phyloP scores from a whole-genome alignment of 2,329 filamentous ascomycete species.

The Hortaea werneckii region DNA sequence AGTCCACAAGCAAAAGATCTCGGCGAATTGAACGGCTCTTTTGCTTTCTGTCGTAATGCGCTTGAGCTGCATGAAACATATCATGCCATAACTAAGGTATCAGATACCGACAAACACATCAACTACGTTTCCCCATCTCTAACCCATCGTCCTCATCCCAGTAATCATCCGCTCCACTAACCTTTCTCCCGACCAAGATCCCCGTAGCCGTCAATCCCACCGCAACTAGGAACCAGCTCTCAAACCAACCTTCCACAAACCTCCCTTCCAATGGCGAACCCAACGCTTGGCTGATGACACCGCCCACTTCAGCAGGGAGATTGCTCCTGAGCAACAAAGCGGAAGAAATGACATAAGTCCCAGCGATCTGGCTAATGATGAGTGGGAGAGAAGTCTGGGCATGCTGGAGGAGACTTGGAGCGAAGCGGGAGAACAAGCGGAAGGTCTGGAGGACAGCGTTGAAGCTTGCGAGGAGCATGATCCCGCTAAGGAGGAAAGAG shows the following conservation, averaged over 20 bases:
- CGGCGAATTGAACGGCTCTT: too few relatives aligned
- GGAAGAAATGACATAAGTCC: slow-evolving; percentile 75
- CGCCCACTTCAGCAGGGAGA: slow-evolving; percentile 65
- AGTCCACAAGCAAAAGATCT: too few relatives aligned
- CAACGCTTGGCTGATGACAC: slow-evolving; percentile 66
- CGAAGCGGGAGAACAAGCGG: slow-evolving; percentile 66
- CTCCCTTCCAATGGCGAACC: slow-evolving; percentile 63
- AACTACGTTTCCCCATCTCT: slow-evolving; percentile 9
- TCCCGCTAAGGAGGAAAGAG: slow-evolving; percentile 70
- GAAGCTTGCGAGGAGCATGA: slow-evolving; percentile 73
- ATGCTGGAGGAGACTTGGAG: slow-evolving; percentile 60
- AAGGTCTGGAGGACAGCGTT: slow-evolving; percentile 79
- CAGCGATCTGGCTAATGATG: slow-evolving; percentile 68
- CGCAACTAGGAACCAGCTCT: slow-evolving; percentile 70
- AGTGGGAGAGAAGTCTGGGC: slow-evolving; percentile 63
- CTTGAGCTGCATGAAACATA: too few relatives aligned
- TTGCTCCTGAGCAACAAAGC: slow-evolving; percentile 69
- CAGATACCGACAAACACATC: background rate
- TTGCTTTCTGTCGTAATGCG: too few relatives aligned
- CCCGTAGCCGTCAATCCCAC: slow-evolving; percentile 57
- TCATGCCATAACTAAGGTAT: too few relatives aligned
- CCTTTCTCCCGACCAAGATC: slow-evolving; percentile 60
- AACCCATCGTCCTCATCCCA: slow-evolving; percentile 29
- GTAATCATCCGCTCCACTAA: slow-evolving; percentile 34
- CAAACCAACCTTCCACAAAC: slow-evolving; percentile 77